Base-by-base conservation (phyloP, 2,329 filamentous ascomycete species). In the Penicillium sp. region DNA sequence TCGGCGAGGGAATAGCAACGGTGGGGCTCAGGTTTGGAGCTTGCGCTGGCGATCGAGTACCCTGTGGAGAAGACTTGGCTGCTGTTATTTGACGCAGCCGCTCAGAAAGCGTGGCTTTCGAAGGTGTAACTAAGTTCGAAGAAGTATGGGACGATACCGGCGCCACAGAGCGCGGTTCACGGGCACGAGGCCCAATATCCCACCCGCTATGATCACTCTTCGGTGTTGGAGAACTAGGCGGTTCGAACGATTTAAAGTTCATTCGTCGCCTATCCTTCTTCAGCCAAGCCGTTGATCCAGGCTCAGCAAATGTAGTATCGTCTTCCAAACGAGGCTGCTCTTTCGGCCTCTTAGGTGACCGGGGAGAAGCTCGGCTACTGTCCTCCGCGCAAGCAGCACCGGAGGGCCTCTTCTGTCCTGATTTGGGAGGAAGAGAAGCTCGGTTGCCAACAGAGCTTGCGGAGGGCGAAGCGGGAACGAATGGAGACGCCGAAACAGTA, bases 181-280 rank as follows among this genome's bases (percentile, higher is more conserved):
- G 48, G 16, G 44, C 46, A 26, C 53, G 57, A 37, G 52, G 27
- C n/a, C 60, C 65, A 16, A 24, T 47, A 41, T 64, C 63, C 5
- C 37, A 53, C 26, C 56, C 58, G n/a, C 69, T 65, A 27, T 61
- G 57, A 24, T 59, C 62, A 21, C 66, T 52, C 9, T 65, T 65
- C 11, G 64, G 55, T 14, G 72, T 73, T 14, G 73, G 73, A 3
- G 73, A 75, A 22, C 68, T 73, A 19, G 73, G 73, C 7, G 72
- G 71, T n/a, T 75, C 69, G 19, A 72, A 62, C 26, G 65, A 63
- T n/a, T 59, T 60, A 35, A 73, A 73, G 16, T 65, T 62, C 54
- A 65, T 65, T 11, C 58, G 62, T 21, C 59, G 66, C 10, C 64
- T 60, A 33, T 69, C 70, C 54, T 68, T 73, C 54, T 62, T 73